A percentile compares a stretch with the other conserved stretches of the same genome.
phyloP scores from a whole-genome alignment of 2,329 filamentous ascomycete genomes.

The Trichothecium roseum region DNA sequence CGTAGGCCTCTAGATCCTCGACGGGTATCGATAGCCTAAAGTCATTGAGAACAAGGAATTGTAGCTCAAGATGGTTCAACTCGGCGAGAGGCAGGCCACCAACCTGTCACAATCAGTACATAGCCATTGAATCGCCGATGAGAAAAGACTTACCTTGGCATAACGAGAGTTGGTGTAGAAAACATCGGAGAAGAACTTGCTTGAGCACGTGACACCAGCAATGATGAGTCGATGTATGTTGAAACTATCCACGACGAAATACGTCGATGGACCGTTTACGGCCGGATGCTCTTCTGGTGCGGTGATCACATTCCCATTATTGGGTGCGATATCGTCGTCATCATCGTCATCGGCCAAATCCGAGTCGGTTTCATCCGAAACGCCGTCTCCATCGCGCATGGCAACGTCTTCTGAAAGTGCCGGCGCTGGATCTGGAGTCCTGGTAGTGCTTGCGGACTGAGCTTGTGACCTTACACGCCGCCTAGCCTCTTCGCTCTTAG shows the following conservation, averaged over 20 bases:
- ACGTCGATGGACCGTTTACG: conserved; percentile 32
- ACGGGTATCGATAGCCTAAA: conserved; percentile 88
- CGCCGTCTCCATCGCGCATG: conserved; percentile 16
- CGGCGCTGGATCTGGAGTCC: neutral
- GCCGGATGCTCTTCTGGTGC: conserved; percentile 12
- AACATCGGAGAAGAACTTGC: conserved; percentile 98
- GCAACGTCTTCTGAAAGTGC: conserved; percentile 12
- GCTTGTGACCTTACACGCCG: conserved; percentile 19
- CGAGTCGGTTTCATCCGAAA: conserved; percentile 35
- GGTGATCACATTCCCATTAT: conserved; percentile 8
- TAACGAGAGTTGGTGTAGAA: conserved; percentile 99
- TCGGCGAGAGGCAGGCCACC: conserved; percentile 86
- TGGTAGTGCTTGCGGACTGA: neutral
- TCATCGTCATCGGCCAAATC: conserved; percentile 38
- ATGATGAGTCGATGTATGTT: conserved; percentile 97
- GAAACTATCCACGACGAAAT: conserved; percentile 95
- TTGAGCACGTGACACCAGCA: conserved; percentile 92
- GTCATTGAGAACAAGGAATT: conserved; percentile 92
- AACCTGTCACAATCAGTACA: conserved; percentile 48
- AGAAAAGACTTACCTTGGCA: conserved; percentile 64
- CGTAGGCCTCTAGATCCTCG: conserved; percentile 93
- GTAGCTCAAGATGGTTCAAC: conserved; percentile 89
- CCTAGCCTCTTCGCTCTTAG: conserved; percentile 51
- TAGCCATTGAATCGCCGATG: neutral
- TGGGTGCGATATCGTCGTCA: conserved; percentile 13